These are phyloP conservation scores for Pueraria montana DNA, from an alignment of 306 rosid genomes.

Conservation along the genomic window DNA sequence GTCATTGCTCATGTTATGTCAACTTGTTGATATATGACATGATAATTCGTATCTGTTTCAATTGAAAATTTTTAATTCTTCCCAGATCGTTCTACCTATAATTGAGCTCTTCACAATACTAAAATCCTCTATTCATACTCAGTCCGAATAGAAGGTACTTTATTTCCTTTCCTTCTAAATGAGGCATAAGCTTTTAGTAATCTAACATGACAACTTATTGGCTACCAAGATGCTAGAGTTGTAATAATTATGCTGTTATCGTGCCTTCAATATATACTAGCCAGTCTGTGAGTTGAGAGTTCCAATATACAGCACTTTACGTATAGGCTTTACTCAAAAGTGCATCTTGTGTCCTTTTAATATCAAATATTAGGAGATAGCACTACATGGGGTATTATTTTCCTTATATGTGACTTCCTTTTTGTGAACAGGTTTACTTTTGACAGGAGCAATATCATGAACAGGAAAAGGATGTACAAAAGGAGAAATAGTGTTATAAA, in stretches of 20 bases:
- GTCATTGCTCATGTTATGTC: background rate
- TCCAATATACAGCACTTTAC: constrained; percentile 19
- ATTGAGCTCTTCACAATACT: constrained; percentile 21
- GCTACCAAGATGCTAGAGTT: constrained; percentile 25
- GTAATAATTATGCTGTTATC: constrained; percentile 4
- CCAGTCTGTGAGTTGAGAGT: background rate
- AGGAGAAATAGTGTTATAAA: constrained; percentile 1
- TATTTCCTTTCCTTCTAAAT: constrained; percentile 28
- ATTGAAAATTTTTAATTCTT: constrained; percentile 38
- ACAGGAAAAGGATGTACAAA: constrained; percentile 31
- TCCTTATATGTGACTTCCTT: constrained; percentile 28
- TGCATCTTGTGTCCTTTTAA: background rate
- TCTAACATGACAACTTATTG: constrained; percentile 24
- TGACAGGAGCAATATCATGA: constrained; percentile 35
- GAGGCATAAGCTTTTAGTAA: constrained; percentile 23
- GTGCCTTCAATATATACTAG: background rate
- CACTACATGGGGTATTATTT: constrained; percentile 18
- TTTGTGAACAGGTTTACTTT: constrained; percentile 35
- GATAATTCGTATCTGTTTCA: constrained; percentile 37
- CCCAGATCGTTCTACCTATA: constrained; percentile 12
- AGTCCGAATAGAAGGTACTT: constrained; percentile 23
- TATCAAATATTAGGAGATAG: constrained; percentile 11
- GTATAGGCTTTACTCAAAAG: constrained; percentile 21
- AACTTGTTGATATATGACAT: background rate
- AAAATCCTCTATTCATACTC: constrained; percentile 31